Conservation (phyloP, 225 moss, liverwort and hornwort species). For the Sphagnum contortum region DNA sequence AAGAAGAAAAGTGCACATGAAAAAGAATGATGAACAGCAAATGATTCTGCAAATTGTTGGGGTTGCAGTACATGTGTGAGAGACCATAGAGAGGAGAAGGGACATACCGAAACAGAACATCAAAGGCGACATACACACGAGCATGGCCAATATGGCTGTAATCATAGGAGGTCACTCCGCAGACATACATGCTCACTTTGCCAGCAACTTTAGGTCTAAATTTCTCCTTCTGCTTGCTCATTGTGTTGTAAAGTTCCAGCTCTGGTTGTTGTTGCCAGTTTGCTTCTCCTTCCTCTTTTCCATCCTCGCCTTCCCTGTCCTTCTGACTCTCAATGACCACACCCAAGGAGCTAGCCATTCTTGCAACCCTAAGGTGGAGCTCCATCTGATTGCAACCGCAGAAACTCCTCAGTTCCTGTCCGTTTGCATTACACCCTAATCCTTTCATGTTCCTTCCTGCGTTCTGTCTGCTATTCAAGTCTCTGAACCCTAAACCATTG, state of each 20-base stretch:
- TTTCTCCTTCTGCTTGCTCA: conserved; percentile 81
- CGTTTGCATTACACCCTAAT: too few relatives aligned
- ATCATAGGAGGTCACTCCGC: conserved; percentile 94
- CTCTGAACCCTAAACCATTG: too few relatives aligned
- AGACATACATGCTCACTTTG: conserved; percentile 98
- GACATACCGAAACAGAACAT: conserved; percentile 68
- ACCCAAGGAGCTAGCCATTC: neutral
- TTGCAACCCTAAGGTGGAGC: neutral
- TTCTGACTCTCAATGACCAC: neutral
- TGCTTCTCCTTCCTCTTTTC: conserved; percentile 1
- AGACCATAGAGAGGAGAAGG: neutral
- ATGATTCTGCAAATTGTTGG: too few relatives aligned
- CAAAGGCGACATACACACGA: conserved; percentile 96
- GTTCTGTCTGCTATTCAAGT: too few relatives aligned
- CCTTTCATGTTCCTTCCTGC: too few relatives aligned
- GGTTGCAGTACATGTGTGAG: neutral
- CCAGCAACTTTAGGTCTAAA: conserved; percentile 66
- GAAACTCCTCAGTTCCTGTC: too few relatives aligned
- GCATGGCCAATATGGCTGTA: conserved; percentile 98
- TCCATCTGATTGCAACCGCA: too few relatives aligned
- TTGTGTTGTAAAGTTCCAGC: conserved; percentile 81
- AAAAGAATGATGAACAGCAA: too few relatives aligned
- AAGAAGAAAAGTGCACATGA: neutral
- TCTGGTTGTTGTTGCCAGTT: conserved; percentile 10
- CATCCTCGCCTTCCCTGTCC: conserved; percentile 3